These are phyloP conservation scores for Tolypocladium ovalisporum DNA, from an alignment of 2,329 filamentous ascomycete genomes.

Conservation along the genomic window DNA sequence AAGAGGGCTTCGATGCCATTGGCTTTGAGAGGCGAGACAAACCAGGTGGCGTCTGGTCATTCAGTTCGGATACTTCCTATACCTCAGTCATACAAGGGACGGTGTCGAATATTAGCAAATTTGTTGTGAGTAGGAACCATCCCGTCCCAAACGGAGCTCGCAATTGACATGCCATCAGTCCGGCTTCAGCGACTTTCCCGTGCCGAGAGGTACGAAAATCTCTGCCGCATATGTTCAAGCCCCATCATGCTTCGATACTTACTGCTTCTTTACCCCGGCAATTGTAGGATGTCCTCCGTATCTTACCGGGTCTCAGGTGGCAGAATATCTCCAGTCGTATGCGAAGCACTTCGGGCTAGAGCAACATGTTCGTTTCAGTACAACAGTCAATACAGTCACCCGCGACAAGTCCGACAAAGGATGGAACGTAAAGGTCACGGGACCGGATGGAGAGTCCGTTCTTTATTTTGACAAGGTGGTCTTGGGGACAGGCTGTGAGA, in stretches of 20 bases:
- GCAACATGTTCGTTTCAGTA: constrained; percentile 15
- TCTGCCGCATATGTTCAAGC: background rate
- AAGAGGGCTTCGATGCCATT: constrained; percentile 31
- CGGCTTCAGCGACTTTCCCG: constrained; percentile 26
- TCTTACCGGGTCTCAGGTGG: constrained; percentile 15
- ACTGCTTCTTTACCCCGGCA: background rate
- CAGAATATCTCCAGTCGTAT: constrained; percentile 22
- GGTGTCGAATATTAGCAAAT: constrained; percentile 5
- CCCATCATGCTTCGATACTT: background rate
- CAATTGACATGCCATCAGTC: constrained; percentile 9
- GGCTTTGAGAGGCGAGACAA: constrained; percentile 30
- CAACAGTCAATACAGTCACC: constrained; percentile 10
- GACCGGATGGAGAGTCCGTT: background rate
- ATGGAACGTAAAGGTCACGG: background rate
- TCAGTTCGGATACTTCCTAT: background rate
- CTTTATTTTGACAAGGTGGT: constrained; percentile 27
- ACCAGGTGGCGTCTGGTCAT: constrained; percentile 29
- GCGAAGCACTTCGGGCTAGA: constrained; percentile 20
- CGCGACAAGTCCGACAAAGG: constrained; percentile 2
- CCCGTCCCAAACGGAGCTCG: no score
- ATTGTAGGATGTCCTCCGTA: constrained; percentile 8
- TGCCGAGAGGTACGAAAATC: constrained; percentile 12
- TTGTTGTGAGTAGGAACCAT: background rate
- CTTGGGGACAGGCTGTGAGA: constrained; percentile 24
- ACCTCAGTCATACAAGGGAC: constrained; percentile 2